Evolutionary conservation across 2,329 filamentous ascomycete genomes (phyloP), one percentile per base, ranked within the genome.

Genomic region (Microsporum audouinii): DNA sequence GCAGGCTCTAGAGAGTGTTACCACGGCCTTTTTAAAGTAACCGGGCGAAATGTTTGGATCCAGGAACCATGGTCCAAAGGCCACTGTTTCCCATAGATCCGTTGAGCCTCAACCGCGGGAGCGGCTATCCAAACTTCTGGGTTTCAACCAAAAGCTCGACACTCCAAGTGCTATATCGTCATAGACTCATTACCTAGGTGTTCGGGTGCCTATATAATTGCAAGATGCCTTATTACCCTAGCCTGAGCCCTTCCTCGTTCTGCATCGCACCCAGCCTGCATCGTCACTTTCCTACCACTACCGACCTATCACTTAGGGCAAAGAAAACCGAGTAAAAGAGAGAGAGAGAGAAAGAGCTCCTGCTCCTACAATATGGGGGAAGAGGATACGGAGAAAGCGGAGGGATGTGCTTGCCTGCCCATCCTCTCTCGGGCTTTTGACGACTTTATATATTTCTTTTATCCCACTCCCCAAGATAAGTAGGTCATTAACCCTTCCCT

Each of bases 1-100:
- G 7, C 70, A 74, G 61, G 74, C 72, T 27, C 67, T 78, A n/a
- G 76, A 77, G 58, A 51, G 60, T 33, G 60, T 60, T 17, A 51
- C 61, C n/a, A 57, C 45, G 27, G 60, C 53, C 47, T 58, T 63
- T 23, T 38, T 38, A 7, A 58, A 61, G 59, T 57, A 57, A 43
- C 7, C 39, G 6, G n/a, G n/a, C 14, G 17, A 17, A 23, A 23
- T 8, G 6, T 27, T 23, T 47, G 23, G 23, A 27, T 47, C 14
- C 5, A n/a, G 43, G 43, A 47, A 27, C 43, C 23, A 29, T 10
- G 43, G 43, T 27, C 17, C 17, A 47, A 47, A 12, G 1, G 10
- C 39, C 1, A 43, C 17, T 10, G 34, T 36, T 10, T 6, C 34
- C 34, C 34, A 10, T 6, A 36, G 10, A 10, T 10, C 34, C 34